Percentiles rank a stretch among this genome's conserved stretches.
Evolutionary conservation across 495 filamentous ascomycete species (phyloP).

Genomic region (Neurospora pannonica): DNA sequence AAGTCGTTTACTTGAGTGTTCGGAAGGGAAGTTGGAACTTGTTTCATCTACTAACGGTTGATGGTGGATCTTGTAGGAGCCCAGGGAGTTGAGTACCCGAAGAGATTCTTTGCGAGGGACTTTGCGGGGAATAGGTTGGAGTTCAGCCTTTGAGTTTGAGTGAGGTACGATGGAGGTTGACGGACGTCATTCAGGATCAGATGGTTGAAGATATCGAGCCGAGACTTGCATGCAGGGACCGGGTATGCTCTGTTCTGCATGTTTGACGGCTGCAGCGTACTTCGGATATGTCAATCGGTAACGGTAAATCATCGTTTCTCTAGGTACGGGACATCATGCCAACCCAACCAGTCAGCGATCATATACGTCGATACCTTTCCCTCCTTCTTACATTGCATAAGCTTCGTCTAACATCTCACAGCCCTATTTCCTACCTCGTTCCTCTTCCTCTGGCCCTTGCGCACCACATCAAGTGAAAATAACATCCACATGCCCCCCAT

Average conservation of each 20-base stretch:
- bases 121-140: conserved; percentile 54
- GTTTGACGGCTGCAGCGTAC: not conserved
- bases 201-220: not conserved
- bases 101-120: conserved; percentile 54
- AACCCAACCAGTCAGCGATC: not conserved
- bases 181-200: not conserved
- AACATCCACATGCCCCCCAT: conserved; percentile 16
- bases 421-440: not conserved
- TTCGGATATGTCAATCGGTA: not conserved
- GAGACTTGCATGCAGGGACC: not conserved
- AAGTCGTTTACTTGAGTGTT: too few relatives aligned
- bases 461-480: conserved; percentile 2
- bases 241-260: not conserved
- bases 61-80: too few relatives aligned
- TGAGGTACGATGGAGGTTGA: not conserved
- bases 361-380: not conserved
- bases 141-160: conserved; percentile 41
- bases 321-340: not conserved
- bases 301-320: not conserved
- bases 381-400: not conserved
- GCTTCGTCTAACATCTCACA: not conserved
- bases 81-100: conserved; percentile 48
- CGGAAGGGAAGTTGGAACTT: too few relatives aligned
- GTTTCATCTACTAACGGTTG: too few relatives aligned
- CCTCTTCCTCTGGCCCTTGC: not conserved